Evolutionary conservation across 495 filamentous ascomycete species (phyloP).

Genomic region (Penicillium herquei): DNA sequence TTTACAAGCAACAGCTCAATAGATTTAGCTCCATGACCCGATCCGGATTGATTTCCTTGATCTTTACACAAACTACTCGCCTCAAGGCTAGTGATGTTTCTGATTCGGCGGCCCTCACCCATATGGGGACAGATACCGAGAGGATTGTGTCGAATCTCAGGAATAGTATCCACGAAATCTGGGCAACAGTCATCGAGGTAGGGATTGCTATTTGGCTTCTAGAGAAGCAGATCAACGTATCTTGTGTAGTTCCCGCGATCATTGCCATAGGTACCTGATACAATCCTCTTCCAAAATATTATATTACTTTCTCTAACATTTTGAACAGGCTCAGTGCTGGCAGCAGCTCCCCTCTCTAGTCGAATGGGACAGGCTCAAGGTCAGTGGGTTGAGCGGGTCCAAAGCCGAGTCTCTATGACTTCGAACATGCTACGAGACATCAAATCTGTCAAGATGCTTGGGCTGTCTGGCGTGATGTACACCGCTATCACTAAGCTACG

Average conservation of each 20-base stretch:
- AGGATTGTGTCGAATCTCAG: constrained; percentile 33
- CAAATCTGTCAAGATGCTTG: constrained; percentile 46
- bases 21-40: constrained; percentile 50
- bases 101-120: constrained; percentile 46
- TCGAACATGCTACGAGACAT: constrained; percentile 38
- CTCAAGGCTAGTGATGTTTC: constrained; percentile 17
- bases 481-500: constrained; percentile 9
- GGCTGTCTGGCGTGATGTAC: constrained; percentile 21
- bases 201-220: constrained; percentile 51
- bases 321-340: neutral
- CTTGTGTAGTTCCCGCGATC: constrained; percentile 43
- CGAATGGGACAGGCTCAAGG: constrained; percentile 17
- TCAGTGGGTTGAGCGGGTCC: constrained; percentile 36
- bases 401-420: constrained; percentile 32
- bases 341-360: neutral
- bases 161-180: constrained; percentile 44
- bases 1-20: constrained; percentile 52
- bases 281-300: constrained; percentile 10
- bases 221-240: constrained; percentile 48
- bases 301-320: neutral
- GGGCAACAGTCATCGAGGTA: constrained; percentile 52
- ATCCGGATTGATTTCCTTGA: constrained; percentile 44
- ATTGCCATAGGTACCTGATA: constrained; percentile 11
- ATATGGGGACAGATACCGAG: constrained; percentile 57
- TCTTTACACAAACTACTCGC: constrained; percentile 31